These are phyloP conservation scores for Lactarius hatsudake DNA, from an alignment of 768 basidiomycete genomes.

Conservation along the genomic window DNA sequence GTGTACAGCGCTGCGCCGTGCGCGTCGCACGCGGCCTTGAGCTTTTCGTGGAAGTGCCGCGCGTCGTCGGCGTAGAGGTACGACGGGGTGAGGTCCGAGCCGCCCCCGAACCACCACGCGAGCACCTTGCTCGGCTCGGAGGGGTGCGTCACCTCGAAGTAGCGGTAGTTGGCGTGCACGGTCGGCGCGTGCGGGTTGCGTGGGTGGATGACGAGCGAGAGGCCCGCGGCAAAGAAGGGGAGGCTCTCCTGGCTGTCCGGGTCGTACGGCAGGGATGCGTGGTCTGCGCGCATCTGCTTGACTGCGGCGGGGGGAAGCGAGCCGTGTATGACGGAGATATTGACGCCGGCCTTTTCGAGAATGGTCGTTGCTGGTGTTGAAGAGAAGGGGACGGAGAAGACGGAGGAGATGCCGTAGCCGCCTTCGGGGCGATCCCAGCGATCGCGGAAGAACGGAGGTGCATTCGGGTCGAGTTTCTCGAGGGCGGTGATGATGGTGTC, in stretches of 20 bases:
- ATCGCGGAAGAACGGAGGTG: slow-evolving; percentile 76
- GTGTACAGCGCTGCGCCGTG: slow-evolving; percentile 69
- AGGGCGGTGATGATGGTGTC: slow-evolving; percentile 72
- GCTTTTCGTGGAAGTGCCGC: slow-evolving; percentile 76
- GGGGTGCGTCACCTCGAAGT: slow-evolving; percentile 77
- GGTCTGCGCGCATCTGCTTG: slow-evolving; percentile 93
- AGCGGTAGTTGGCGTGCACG: slow-evolving; percentile 94
- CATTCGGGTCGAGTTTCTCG: slow-evolving; percentile 72
- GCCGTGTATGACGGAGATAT: slow-evolving; percentile 90
- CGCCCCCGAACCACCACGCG: slow-evolving; percentile 99
- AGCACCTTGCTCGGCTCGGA: slow-evolving; percentile 46
- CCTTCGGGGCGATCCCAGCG: slow-evolving; percentile 67
- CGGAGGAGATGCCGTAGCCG: slow-evolving; percentile 82
- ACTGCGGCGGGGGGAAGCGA: slow-evolving; percentile 84
- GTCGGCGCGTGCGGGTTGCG: slow-evolving; percentile 92
- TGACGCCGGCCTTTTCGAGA: slow-evolving; percentile 95
- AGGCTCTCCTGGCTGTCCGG: slow-evolving; percentile 55
- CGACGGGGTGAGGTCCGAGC: slow-evolving; percentile 89
- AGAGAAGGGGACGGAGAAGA: slow-evolving; percentile 54
- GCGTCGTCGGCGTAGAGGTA: slow-evolving; percentile 90
- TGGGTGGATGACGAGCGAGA: slow-evolving; percentile 93
- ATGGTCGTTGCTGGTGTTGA: slow-evolving; percentile 41
- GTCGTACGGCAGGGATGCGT: slow-evolving; percentile 67
- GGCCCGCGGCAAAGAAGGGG: slow-evolving; percentile 91
- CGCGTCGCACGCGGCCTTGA: slow-evolving; percentile 72